These are phyloP conservation scores for Aspergillus sp. DNA, from an alignment of 2,329 filamentous ascomycete genomes.

Conservation along the genomic window DNA sequence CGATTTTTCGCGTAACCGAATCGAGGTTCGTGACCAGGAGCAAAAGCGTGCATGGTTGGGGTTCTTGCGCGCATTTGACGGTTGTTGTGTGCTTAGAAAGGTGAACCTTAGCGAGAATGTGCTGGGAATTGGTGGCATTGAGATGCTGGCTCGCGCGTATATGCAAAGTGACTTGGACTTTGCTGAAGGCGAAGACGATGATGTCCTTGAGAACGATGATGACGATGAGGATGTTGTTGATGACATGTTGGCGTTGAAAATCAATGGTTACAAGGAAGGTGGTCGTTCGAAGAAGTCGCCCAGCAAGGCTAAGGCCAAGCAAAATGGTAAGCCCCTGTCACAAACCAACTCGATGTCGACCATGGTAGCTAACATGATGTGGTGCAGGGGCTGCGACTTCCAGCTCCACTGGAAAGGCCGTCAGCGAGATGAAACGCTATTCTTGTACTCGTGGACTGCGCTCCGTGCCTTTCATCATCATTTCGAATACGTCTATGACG, in stretches of 20 bases:
- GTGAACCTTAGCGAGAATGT: conserved; percentile 41
- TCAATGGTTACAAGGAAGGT: conserved; percentile 9
- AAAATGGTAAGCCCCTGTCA: conserved; percentile 7
- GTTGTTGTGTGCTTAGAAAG: conserved; percentile 36
- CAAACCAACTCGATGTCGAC: neutral
- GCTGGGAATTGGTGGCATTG: conserved; percentile 37
- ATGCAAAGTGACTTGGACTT: conserved; percentile 28
- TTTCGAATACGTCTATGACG: conserved; percentile 18
- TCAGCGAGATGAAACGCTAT: conserved; percentile 16
- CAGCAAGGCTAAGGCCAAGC: conserved; percentile 10
- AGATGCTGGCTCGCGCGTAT: conserved; percentile 39
- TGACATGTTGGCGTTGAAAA: conserved; percentile 4
- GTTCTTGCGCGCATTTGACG: conserved; percentile 38
- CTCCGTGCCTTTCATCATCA: conserved; percentile 28
- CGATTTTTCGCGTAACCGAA: conserved; percentile 40
- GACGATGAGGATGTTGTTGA: conserved; percentile 3
- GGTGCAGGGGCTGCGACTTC: neutral
- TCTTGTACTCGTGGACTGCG: conserved; percentile 26
- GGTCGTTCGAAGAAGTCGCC: conserved; percentile 11
- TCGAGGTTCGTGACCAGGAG: conserved; percentile 33
- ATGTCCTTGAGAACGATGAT: conserved; percentile 5
- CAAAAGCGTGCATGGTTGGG: conserved; percentile 31
- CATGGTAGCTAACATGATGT: neutral
- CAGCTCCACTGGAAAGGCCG: neutral
- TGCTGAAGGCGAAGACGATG: conserved; percentile 19